Evolutionary conservation across 495 filamentous ascomycete genomes (phyloP).

Genomic region (Thermothielavioides terrestris): DNA sequence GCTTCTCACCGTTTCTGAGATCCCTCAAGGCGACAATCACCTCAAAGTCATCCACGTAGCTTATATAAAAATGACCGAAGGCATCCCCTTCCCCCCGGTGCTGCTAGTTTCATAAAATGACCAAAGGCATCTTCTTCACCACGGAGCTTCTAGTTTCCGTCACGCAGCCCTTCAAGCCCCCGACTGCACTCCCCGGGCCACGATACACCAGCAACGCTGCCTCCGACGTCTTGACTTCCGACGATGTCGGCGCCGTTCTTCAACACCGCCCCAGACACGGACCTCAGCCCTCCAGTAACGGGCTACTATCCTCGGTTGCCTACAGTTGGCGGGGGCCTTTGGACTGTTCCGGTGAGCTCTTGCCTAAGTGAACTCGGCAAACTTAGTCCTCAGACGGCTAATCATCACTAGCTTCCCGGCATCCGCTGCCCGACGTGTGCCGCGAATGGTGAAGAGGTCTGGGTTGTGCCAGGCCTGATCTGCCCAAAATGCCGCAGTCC

Average conservation of each 20-base stretch:
- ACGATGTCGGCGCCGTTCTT: neutral
- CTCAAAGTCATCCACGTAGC: no score
- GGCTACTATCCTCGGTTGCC: neutral
- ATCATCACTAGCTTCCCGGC: conserved; percentile 16
- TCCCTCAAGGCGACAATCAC: neutral
- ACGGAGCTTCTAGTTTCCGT: no score
- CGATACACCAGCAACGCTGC: no score
- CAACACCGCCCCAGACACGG: neutral
- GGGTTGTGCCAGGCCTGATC: conserved; percentile 41
- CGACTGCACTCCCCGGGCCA: no score
- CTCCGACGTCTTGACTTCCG: no score
- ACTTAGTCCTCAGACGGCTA: no score
- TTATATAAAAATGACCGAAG: neutral
- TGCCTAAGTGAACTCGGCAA: no score
- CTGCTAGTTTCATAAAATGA: no score
- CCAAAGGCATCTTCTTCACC: no score
- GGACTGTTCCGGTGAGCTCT: conserved; percentile 1
- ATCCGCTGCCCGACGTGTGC: conserved; percentile 25
- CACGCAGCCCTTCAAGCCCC: no score
- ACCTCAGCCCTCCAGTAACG: neutral
- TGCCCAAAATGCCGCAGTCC: conserved; percentile 40
- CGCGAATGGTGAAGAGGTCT: conserved; percentile 40
- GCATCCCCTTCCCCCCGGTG: no score
- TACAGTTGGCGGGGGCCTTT: conserved; percentile 3
- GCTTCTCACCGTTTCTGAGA: neutral